Evolutionary conservation across 108 stramenopile species (phyloP).

Genomic region (Heterococcus sp.): DNA sequence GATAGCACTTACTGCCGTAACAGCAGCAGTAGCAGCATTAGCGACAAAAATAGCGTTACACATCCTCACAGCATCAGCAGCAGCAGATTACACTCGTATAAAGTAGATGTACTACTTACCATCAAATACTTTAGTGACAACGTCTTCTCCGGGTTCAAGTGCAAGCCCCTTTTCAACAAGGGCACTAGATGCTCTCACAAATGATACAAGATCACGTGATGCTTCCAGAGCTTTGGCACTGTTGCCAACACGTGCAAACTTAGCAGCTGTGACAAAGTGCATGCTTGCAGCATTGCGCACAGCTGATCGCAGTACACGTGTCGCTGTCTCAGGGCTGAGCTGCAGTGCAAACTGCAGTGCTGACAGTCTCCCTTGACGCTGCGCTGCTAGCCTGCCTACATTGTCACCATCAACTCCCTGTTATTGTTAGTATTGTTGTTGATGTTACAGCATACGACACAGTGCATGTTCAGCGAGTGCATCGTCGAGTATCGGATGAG

Average conservation of each 20-base stretch:
- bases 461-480: too few species aligned
- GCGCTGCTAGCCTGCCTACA: not conserved
- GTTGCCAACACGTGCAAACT: slow-evolving; percentile 37
- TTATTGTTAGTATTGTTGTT: too few species aligned
- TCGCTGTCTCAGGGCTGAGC: not conserved
- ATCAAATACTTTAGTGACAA: not conserved
- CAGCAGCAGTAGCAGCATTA: too few species aligned
- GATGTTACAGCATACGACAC: too few species aligned
- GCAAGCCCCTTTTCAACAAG: slow-evolving; percentile 11
- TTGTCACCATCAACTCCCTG: too few species aligned
- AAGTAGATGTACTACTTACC: too few species aligned
- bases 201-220: not conserved
- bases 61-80: too few species aligned
- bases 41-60: too few species aligned
- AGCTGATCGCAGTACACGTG: not conserved
- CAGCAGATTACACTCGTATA: too few species aligned
- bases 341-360: not conserved
- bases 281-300: not conserved
- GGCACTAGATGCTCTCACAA: slow-evolving; percentile 3
- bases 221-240: slow-evolving; percentile 6
- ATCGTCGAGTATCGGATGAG: too few species aligned
- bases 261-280: not conserved
- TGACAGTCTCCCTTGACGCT: not conserved
- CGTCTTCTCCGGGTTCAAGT: not conserved
- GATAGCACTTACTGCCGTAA: too few species aligned